These are phyloP conservation scores for Acanthamoeba healyi DNA, from an alignment of 208 protist species.

Conservation along the genomic window DNA sequence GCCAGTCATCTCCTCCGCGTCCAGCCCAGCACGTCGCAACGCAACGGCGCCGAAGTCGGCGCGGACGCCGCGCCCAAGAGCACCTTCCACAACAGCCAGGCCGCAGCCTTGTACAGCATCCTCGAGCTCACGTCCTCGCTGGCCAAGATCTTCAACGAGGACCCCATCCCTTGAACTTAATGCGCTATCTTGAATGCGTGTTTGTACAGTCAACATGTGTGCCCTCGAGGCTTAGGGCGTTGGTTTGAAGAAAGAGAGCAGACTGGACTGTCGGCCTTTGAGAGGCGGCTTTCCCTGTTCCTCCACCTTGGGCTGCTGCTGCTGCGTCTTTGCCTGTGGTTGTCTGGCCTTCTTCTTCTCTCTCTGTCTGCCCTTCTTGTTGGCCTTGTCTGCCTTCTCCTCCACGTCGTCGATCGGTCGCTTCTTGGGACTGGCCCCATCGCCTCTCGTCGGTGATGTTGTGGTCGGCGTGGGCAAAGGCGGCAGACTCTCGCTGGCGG, in stretches of 20 bases:
- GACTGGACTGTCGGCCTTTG: not conserved
- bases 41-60: too few relatives aligned
- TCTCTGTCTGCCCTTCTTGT: not conserved
- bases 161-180: too few relatives aligned
- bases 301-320: not conserved
- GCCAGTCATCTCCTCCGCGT: too few relatives aligned
- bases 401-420: not conserved
- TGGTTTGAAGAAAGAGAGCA: not conserved
- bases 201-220: not conserved
- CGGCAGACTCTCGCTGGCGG: not conserved
- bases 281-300: not conserved
- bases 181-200: too few relatives aligned
- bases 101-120: too few relatives aligned
- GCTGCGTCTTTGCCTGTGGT: not conserved
- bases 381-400: not conserved
- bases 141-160: too few relatives aligned
- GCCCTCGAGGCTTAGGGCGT: not conserved
- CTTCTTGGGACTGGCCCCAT: not conserved
- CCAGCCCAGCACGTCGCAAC: too few relatives aligned
- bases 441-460: not conserved
- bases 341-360: not conserved
- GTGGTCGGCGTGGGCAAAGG: not conserved
- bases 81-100: too few relatives aligned
- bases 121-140: too few relatives aligned
- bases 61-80: too few relatives aligned